phyloP scores from a whole-genome alignment of 169 alveolate species.

The Eimeria zaria region DNA sequence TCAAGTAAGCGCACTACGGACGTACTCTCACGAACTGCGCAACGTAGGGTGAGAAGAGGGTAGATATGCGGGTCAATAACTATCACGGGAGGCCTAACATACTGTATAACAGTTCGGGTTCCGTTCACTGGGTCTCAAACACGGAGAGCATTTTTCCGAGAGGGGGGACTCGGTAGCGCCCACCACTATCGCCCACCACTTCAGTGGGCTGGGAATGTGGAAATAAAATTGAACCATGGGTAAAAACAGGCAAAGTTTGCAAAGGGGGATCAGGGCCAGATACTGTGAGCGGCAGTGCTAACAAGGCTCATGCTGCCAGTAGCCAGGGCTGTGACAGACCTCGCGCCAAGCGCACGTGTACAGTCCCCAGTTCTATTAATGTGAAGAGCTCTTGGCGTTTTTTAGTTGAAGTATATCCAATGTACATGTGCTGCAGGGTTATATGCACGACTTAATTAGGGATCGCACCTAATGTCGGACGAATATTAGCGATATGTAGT shows the following conservation, averaged over 20 bases:
- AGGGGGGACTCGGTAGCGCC: too few species aligned
- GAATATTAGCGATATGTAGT: slow-evolving; percentile 22
- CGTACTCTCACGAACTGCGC: background rate
- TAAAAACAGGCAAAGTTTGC: background rate
- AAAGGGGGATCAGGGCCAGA: background rate
- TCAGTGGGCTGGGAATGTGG: background rate
- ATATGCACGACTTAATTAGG: slow-evolving; percentile 14
- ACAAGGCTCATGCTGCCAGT: slow-evolving; percentile 31
- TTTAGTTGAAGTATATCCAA: slow-evolving; percentile 19
- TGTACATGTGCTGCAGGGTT: background rate
- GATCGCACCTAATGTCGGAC: slow-evolving; percentile 35
- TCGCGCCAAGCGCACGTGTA: slow-evolving; percentile 23
- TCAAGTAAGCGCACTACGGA: background rate
- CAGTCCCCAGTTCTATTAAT: slow-evolving; percentile 19
- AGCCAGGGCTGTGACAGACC: slow-evolving; percentile 31
- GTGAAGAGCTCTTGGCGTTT: background rate
- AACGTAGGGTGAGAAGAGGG: background rate
- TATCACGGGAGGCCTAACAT: background rate
- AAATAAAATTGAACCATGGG: background rate
- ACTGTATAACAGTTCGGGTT: background rate
- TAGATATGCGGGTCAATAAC: background rate
- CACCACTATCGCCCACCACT: background rate
- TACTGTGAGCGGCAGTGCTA: slow-evolving; percentile 12
- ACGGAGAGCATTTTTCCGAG: background rate
- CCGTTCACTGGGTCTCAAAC: background rate